A percentile compares a stretch with the other conserved stretches of the same genome.
phyloP scores from a whole-genome alignment of 2,329 filamentous ascomycete genomes.

The Onygena corvina region DNA sequence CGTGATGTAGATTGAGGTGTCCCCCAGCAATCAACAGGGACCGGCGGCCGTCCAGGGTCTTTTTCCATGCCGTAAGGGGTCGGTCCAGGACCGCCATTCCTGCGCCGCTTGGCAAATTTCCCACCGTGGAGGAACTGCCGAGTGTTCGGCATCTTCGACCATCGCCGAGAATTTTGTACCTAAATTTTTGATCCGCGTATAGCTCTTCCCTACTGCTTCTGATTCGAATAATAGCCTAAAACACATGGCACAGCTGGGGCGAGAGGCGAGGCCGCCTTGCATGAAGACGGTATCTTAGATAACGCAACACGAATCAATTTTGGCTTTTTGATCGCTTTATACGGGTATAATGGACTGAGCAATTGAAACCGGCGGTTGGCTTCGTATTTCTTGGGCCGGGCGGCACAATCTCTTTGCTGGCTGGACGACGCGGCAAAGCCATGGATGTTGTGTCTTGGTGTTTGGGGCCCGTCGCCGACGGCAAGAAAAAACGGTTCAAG shows the following conservation, averaged over 20 bases:
- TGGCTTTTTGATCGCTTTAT: neutral
- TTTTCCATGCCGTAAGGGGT: neutral
- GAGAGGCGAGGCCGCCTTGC: neutral
- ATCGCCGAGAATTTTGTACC: slow-evolving; percentile 5
- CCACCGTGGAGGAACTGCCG: slow-evolving; percentile 2
- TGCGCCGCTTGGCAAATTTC: slow-evolving; percentile 1
- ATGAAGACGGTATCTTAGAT: slow-evolving; percentile 2
- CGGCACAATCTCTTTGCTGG: neutral
- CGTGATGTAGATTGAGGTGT: slow-evolving; percentile 12
- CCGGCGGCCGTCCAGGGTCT: neutral
- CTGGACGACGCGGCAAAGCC: neutral
- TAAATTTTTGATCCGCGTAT: neutral
- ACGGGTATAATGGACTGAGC: slow-evolving; percentile 1
- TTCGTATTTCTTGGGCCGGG: slow-evolving; percentile 4
- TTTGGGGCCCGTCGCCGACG: neutral
- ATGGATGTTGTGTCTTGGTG: neutral
- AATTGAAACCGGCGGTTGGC: slow-evolving; percentile 1
- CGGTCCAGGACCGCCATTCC: slow-evolving; percentile 3
- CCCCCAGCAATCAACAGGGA: neutral
- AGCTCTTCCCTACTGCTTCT: neutral
- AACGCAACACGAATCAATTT: neutral
- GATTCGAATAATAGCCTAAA: neutral
- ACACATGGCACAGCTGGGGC: neutral
- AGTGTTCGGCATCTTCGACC: neutral
- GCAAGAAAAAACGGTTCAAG: neutral